Base-by-base conservation (phyloP, 2,329 filamentous ascomycete species). In the Dactylonectria estremocensis region DNA sequence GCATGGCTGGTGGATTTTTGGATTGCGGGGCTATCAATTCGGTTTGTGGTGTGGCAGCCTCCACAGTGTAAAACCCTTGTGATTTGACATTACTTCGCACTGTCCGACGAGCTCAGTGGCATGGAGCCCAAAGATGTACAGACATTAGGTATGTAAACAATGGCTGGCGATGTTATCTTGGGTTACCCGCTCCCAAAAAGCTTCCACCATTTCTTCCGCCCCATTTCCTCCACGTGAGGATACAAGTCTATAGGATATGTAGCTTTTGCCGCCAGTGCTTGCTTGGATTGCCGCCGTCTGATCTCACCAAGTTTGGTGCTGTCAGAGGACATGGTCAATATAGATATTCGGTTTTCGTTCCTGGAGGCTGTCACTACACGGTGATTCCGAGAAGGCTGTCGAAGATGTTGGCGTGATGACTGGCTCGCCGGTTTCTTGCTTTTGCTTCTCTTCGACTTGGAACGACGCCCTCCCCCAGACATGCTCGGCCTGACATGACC, bases 271-370 rank as follows among this genome's bases (percentile, higher is more conserved):
- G 45, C 45, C 22, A 61, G 54, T 20, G 66, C 59, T 50, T 68
- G 68, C 33, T 57, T 67, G n/a, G 61, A 70, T 3, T 60, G 67
- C n/a, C 75, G 76, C 18, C 67, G 70, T 53, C 71, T 72, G 50
- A 84, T 80, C 69, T 85, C 83, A n/a, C 83, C 83, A 4, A 85
- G 70, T 64, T 85, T 85, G 13, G 83, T 85, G 66, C 83, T 85
- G 59, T 80, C 81, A 2, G 83, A 83, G 5, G 80, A 80, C 52
- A 80, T 80, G 3, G 83, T 83, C 61, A 80, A 72, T 33, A 75
- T 69, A 10, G 78, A 78, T 28, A 72, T 35, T 59, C 73, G 69
- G 43, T 75, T 71, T 22, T 66, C 57, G 46, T 52, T 13, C n/a
- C n/a, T n/a, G 18, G 48, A 20, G 35, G 48, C 55, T 43, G 68